These are phyloP conservation scores for Zostera marina DNA, from an alignment of 116 monocot species.

Conservation along the genomic window DNA sequence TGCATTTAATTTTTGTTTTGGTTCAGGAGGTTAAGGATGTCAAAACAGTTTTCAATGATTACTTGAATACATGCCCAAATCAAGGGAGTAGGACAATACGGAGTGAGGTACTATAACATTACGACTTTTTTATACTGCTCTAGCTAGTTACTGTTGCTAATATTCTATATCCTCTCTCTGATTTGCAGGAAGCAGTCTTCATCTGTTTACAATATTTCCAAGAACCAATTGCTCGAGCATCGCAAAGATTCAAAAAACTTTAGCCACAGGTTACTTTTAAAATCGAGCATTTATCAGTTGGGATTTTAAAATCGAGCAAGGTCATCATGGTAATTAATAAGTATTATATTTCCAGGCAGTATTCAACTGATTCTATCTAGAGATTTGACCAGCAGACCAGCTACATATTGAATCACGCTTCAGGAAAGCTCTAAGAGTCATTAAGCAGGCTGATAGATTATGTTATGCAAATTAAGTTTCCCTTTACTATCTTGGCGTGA, in stretches of 20 bases:
- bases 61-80: conserved; percentile 20
- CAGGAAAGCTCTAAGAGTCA: no score
- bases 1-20: not conserved
- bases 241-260: conserved; percentile 2
- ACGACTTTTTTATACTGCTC: not conserved
- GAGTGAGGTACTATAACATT: conserved; percentile 5
- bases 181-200: conserved; percentile 17
- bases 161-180: not conserved
- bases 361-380: no score
- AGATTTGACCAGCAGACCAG: no score
- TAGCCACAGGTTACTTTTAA: not conserved
- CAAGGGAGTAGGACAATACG: conserved; percentile 24
- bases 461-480: no score
- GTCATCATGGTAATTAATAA: no score
- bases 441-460: no score
- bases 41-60: conserved; percentile 9
- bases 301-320: no score
- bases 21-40: conserved; percentile 13
- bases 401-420: no score
- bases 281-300: no score
- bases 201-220: conserved; percentile 18
- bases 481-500: no score
- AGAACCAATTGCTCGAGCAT: conserved; percentile 14
- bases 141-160: not conserved
- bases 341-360: no score